Base-by-base conservation (phyloP, 495 filamentous ascomycete genomes). In the Rusavskia elegans region DNA sequence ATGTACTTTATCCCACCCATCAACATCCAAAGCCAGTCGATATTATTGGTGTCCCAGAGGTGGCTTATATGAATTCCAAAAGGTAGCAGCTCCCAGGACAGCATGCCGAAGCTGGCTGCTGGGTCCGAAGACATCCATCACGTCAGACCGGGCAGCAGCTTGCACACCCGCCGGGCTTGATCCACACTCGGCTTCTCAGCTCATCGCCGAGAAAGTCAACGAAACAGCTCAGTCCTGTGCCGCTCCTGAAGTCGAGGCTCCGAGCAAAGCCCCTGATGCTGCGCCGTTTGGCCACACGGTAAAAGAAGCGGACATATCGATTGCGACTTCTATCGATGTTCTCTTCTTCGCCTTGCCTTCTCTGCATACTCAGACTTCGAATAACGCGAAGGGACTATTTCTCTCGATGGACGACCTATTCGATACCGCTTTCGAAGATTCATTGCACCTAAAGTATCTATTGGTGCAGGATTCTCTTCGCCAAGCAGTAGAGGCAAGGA, bases 11-110 rank as follows among this genome's bases (percentile, higher is more conserved):
- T 74, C 80, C n/a, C 77, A 95, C 63, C 90, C 93, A 10, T 81
- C 81, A 54, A 84, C 78, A 40, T 64, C 59, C 20, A 71, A 68
- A 14, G 75, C 82, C 6, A 76, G 71, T 45, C 77, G 85, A 53
- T 97, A 89, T 64, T 77, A 87, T 53, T 80, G 87, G 61, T 92
- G 88, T 62, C 86, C 89, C 4, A 64, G 75, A 29, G 76, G 76
- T 11, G 92, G 90, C 25, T 71, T 95, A 55, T 88, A 84, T 67
- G 92, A 98, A 62, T 89, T 97, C 68, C 95, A 81, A 14, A 75
- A 75, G 38, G 73, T 97, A 58, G 65, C 79, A 11, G 73, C 86
- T 6, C 75, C 87, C 30, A 77, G 74, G 40, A 64, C 66, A 5
- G 68, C 67, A 0, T 78, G 77, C 27, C 69, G 76, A 49, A 89